Percentiles rank a stretch among this genome's conserved stretches.
phyloP scores from a whole-genome alignment of 352 stramenopile species.

The Pythium dissotocum region DNA sequence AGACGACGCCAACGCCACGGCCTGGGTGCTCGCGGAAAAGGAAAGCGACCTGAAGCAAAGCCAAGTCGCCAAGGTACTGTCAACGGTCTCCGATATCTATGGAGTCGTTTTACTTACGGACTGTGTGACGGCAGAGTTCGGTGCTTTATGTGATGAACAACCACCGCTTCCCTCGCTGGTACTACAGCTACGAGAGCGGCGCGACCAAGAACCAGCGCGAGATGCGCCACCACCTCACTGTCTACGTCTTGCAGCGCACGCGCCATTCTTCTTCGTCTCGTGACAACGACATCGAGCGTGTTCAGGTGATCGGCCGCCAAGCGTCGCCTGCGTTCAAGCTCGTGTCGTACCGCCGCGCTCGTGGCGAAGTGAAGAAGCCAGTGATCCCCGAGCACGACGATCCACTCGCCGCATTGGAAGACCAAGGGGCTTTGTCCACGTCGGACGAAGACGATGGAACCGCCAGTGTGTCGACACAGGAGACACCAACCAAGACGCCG shows the following conservation, averaged over 20 bases:
- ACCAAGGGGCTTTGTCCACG: neutral
- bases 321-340: slow-evolving; percentile 37
- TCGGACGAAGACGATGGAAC: slow-evolving; percentile 8
- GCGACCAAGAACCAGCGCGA: slow-evolving; percentile 45
- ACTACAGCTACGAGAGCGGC: slow-evolving; percentile 55
- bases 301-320: slow-evolving; percentile 35
- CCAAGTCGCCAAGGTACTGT: slow-evolving; percentile 27
- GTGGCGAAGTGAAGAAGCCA: slow-evolving; percentile 16
- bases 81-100: neutral
- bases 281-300: slow-evolving; percentile 11
- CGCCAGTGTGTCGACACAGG: neutral
- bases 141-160: slow-evolving; percentile 53
- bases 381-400: slow-evolving; percentile 1
- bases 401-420: slow-evolving; percentile 8
- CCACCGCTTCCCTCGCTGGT: slow-evolving; percentile 49
- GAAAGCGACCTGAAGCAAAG: slow-evolving; percentile 41
- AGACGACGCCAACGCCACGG: slow-evolving; percentile 23
- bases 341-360: slow-evolving; percentile 40
- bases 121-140: slow-evolving; percentile 29
- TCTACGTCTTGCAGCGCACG: slow-evolving; percentile 41
- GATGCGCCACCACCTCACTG: slow-evolving; percentile 46
- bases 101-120: neutral
- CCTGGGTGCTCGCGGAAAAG: slow-evolving; percentile 42
- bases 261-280: slow-evolving; percentile 4
- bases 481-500: neutral